Evolutionary conservation across 1,284 basidiomycete genomes (phyloP).

Genomic region (Cerrena zonata): DNA sequence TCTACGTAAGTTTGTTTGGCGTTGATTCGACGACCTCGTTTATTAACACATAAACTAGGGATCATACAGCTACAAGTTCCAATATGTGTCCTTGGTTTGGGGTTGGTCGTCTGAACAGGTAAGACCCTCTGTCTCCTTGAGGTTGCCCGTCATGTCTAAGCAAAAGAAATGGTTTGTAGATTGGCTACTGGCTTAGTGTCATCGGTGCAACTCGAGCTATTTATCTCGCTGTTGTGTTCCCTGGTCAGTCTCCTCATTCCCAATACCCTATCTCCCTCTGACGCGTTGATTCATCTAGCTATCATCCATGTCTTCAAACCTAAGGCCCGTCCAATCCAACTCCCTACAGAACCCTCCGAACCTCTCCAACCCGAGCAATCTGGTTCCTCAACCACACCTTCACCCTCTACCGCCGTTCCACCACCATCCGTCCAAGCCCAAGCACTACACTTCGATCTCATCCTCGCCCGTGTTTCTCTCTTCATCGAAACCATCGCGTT

Average conservation of each 20-base stretch:
- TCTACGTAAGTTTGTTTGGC: background rate
- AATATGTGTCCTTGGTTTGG: constrained; percentile 64
- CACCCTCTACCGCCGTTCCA: background rate
- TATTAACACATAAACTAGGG: constrained; percentile 40
- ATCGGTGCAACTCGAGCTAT: constrained; percentile 55
- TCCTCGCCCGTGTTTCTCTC: constrained; percentile 53
- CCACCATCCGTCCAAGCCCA: constrained; percentile 6
- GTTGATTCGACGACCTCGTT: background rate
- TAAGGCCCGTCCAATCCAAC: constrained; percentile 30
- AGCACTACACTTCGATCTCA: constrained; percentile 54
- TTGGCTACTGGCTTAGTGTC: constrained; percentile 72
- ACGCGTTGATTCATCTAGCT: no score
- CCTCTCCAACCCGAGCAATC: constrained; percentile 20
- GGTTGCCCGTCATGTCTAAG: no score
- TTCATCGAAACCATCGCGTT: constrained; percentile 55
- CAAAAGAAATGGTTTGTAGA: constrained; percentile 41
- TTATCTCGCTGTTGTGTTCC: constrained; percentile 60
- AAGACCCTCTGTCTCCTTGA: constrained; percentile 19
- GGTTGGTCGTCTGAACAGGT: constrained; percentile 73
- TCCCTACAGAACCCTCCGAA: constrained; percentile 28
- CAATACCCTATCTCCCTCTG: no score
- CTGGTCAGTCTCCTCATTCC: constrained; percentile 39
- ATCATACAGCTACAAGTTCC: constrained; percentile 57
- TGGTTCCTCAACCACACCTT: background rate
- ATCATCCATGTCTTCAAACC: constrained; percentile 50